phyloP scores from a whole-genome alignment of 208 protist genomes.

The Crithidia brevicula region DNA sequence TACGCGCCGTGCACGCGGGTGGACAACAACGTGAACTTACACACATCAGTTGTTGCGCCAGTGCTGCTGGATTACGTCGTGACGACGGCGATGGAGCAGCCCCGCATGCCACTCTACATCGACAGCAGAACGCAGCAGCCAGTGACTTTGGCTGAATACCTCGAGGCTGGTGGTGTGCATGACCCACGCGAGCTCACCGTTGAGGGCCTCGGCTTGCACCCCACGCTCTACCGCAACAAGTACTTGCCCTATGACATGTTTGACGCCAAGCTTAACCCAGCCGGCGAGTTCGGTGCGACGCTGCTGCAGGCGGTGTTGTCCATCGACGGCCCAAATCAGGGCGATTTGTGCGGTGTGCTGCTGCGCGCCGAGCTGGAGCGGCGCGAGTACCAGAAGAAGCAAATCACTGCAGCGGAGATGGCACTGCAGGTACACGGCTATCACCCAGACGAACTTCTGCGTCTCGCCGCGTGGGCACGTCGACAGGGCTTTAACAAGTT shows the following conservation, averaged over 20 bases:
- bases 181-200: conserved; percentile 80
- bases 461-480: conserved; percentile 76
- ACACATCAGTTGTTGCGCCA: conserved; percentile 69
- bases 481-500: conserved; percentile 89
- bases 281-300: conserved; percentile 64
- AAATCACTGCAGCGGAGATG: conserved; percentile 75
- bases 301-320: conserved; percentile 83
- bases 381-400: conserved; percentile 65
- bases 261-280: conserved; percentile 70
- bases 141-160: conserved; percentile 65
- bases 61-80: conserved; percentile 75
- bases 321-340: conserved; percentile 68
- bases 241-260: conserved; percentile 86
- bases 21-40: conserved; percentile 71
- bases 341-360: conserved; percentile 81
- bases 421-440: conserved; percentile 73
- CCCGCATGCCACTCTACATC: conserved; percentile 63
- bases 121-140: conserved; percentile 30
- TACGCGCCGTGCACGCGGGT: conserved; percentile 74
- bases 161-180: conserved; percentile 59
- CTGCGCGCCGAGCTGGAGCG: conserved; percentile 82
- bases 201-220: conserved; percentile 89
- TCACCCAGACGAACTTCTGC: conserved; percentile 67
- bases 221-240: conserved; percentile 84
- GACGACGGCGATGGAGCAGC: conserved; percentile 65